Conservation (phyloP, 1,284 basidiomycete species). For the Cerrena zonata region DNA sequence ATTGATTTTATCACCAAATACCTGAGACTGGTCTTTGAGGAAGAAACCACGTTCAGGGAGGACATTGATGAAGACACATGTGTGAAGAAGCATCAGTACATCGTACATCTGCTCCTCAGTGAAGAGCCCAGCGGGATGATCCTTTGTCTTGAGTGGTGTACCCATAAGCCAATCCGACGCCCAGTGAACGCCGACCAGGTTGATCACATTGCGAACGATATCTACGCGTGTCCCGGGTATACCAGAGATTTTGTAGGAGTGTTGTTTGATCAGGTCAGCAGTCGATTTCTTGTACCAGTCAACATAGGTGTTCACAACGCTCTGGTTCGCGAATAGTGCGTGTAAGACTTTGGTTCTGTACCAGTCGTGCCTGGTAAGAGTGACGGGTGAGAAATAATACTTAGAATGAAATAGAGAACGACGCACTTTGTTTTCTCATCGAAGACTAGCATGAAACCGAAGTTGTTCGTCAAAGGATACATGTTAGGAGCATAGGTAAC, state of each 20-base stretch:
- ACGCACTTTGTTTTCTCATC: conserved; percentile 27
- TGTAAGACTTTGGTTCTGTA: conserved; percentile 16
- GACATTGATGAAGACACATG: conserved; percentile 58
- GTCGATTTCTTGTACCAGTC: conserved; percentile 36
- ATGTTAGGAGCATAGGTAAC: conserved; percentile 25
- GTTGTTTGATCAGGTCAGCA: conserved; percentile 32
- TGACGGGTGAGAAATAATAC: conserved; percentile 2
- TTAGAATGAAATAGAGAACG: background rate
- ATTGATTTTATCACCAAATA: conserved; percentile 38
- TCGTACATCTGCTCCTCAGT: conserved; percentile 46
- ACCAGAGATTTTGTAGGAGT: conserved; percentile 31
- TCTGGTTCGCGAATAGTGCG: conserved; percentile 19
- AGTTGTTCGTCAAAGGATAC: conserved; percentile 20
- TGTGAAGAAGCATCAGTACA: conserved; percentile 37
- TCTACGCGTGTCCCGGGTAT: conserved; percentile 45
- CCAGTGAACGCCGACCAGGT: conserved; percentile 62
- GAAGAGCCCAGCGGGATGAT: conserved; percentile 42
- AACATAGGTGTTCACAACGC: conserved; percentile 21
- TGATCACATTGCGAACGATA: conserved; percentile 69
- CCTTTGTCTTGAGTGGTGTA: conserved; percentile 54
- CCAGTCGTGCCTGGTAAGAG: too few relatives aligned
- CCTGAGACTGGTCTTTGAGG: conserved; percentile 41
- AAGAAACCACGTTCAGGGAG: conserved; percentile 55
- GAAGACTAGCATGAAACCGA: conserved; percentile 29
- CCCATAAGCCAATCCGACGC: conserved; percentile 54